Evolutionary conservation across 176 grass and related monocot species (phyloP), one percentile per base, ranked within the genome.

Genomic region (Calamus simplicifolius): DNA sequence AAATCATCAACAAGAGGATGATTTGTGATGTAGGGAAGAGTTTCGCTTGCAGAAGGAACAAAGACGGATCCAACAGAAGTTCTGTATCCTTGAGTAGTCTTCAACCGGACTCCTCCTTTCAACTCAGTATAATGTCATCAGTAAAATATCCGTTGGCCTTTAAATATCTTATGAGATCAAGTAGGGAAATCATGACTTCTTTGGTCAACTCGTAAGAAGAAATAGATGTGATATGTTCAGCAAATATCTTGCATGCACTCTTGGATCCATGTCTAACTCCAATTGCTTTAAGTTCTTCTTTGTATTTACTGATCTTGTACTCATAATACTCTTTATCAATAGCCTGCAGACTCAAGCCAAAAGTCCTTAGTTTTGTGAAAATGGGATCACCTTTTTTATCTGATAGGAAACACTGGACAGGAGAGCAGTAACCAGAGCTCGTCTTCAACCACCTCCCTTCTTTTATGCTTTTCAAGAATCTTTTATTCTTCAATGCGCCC

Each of bases 381-480:
- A 23, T 23, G 21, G 21, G 21, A 23, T 23, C 84, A 84, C 89
- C 88, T 16, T 18, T 43, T 6, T 57, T 66, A 2, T 29, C 68
- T 14, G 84, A 81, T 2, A 88, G 48, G 65, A 94, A 94, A 27
- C 80, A 88, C 52, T 79, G 71, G 1, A 57, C 71, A 4, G 89
- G 84, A 19, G 89, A 50, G 29, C 74, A 88, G 74, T 88, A 76
- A 8, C 89, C 84, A 57, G 67, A 70, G 0, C 63, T 79, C 50
- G 89, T 94, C 68, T 67, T 85, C 51, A 94, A 50, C 89, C 89
- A 94, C 64, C 50, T 70, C 67, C 84, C 89, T 10, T 57, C 13
- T 54, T 76, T 59, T n/a, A 82, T 29, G 52, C 74, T 81, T 55
- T 27, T 48, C 54, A 94, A 50, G 48, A 94, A 87, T 3, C 16